Percentiles rank a stretch among this genome's conserved stretches.
These are phyloP conservation scores for Apophysomyces variabilis DNA, from an alignment of 371 early-diverging fungal species.

Conservation along the genomic window DNA sequence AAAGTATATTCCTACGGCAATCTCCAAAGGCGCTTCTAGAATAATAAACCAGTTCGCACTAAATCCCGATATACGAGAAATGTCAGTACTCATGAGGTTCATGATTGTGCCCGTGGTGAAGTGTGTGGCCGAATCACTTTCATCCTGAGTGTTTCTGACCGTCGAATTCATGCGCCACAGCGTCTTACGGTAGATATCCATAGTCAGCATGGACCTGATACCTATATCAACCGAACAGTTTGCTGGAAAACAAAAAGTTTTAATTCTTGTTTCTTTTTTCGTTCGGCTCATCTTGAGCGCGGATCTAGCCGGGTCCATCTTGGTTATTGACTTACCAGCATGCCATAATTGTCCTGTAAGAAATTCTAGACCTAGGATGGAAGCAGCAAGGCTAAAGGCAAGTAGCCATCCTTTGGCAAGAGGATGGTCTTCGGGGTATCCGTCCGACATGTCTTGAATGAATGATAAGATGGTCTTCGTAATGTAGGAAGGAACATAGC, in stretches of 20 bases:
- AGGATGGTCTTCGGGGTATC: neutral
- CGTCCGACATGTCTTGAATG: constrained; percentile 29
- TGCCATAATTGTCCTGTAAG: constrained; percentile 56
- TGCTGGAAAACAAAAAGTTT: neutral
- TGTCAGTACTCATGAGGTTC: constrained; percentile 88
- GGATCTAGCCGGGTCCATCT: neutral
- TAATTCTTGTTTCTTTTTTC: no score
- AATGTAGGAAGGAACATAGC: constrained; percentile 46
- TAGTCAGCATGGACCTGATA: constrained; percentile 54
- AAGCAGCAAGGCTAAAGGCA: constrained; percentile 44
- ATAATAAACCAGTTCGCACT: constrained; percentile 58
- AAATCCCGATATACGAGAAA: constrained; percentile 66
- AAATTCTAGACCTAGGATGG: constrained; percentile 44
- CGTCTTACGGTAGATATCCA: constrained; percentile 65
- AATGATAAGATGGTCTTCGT: constrained; percentile 32
- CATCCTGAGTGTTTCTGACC: constrained; percentile 14
- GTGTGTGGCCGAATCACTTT: constrained; percentile 36
- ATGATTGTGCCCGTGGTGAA: constrained; percentile 74
- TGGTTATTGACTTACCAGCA: constrained; percentile 32
- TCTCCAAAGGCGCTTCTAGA: constrained; percentile 60
- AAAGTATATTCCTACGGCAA: constrained; percentile 64
- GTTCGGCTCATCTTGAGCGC: no score
- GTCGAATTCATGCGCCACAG: constrained; percentile 48
- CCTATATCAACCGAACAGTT: constrained; percentile 41
- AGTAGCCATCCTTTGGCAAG: constrained; percentile 36